Conservation (phyloP, 495 filamentous ascomycete species). For the Aspergillus campestris region DNA sequence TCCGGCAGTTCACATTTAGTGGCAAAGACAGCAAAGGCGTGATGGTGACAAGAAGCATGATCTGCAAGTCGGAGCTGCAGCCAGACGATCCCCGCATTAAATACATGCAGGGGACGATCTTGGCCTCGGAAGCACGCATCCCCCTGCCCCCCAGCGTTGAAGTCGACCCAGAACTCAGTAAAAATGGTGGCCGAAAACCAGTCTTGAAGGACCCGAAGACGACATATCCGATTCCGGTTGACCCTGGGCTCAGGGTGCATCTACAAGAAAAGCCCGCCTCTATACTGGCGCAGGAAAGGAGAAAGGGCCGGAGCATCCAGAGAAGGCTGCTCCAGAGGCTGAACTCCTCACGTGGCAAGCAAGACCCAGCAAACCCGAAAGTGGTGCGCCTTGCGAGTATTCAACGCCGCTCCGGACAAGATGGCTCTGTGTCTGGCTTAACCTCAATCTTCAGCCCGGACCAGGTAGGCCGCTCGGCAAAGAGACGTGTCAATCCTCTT, state of each 20-base stretch:
- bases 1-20: conserved; percentile 54
- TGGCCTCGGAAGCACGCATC: conserved; percentile 21
- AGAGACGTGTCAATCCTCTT: not conserved
- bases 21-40: conserved; percentile 47
- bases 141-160: conserved; percentile 29
- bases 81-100: conserved; percentile 44
- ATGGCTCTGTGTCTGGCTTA: conserved; percentile 6
- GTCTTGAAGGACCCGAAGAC: conserved; percentile 2
- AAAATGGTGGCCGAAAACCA: conserved; percentile 6
- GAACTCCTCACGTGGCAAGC: conserved; percentile 4
- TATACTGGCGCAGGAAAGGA: conserved; percentile 23
- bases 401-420: conserved; percentile 9
- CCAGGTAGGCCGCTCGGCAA: not conserved
- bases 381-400: conserved; percentile 28
- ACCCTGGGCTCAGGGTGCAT: conserved; percentile 26
- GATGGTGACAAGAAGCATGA: conserved; percentile 46
- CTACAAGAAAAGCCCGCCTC: conserved; percentile 30
- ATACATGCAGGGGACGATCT: conserved; percentile 44
- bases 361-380: conserved; percentile 2
- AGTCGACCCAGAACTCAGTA: conserved; percentile 21
- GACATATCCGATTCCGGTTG: conserved; percentile 19
- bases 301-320: conserved; percentile 19
- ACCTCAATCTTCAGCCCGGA: conserved; percentile 21
- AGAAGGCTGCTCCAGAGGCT: conserved; percentile 19
- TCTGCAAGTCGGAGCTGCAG: conserved; percentile 39